These are phyloP conservation scores for Hypoxylon sp. DNA, from an alignment of 2,329 filamentous ascomycete species.

Conservation along the genomic window DNA sequence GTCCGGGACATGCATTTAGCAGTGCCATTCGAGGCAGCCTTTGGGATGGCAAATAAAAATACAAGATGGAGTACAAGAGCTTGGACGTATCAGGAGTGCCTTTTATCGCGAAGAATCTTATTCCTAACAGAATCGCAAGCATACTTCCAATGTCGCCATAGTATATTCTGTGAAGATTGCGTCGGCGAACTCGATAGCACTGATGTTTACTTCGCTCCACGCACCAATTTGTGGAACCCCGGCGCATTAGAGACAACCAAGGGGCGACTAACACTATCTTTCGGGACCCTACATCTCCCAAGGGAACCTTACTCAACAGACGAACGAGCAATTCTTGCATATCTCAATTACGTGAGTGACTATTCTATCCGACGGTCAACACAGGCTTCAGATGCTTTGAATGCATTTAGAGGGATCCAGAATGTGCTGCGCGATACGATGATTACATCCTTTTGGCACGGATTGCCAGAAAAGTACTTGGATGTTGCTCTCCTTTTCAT, in stretches of 20 bases:
- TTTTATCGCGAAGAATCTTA: conserved; percentile 25
- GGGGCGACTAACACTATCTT: not conserved
- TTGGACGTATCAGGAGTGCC: conserved; percentile 29
- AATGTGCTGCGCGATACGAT: conserved; percentile 14
- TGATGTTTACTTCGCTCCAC: conserved; percentile 11
- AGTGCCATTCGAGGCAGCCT: conserved; percentile 22
- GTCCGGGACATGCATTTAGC: conserved; percentile 21
- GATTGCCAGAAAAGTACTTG: conserved; percentile 21
- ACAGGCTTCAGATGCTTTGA: conserved; percentile 6
- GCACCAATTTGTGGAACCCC: conserved; percentile 9
- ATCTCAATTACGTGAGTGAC: not conserved
- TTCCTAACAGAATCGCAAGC: conserved; percentile 22
- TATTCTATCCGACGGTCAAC: conserved; percentile 7
- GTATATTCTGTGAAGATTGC: conserved; percentile 29
- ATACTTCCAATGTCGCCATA: conserved; percentile 30
- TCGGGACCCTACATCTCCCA: conserved; percentile 12
- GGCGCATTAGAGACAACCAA: not conserved
- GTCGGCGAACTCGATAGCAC: conserved; percentile 16
- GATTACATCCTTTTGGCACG: conserved; percentile 20
- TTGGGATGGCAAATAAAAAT: not conserved
- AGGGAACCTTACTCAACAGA: conserved; percentile 1
- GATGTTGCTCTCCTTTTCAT: conserved; percentile 22
- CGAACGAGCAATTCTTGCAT: conserved; percentile 3
- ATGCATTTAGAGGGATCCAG: conserved; percentile 24
- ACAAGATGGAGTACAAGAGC: conserved; percentile 25